Evolutionary conservation across 495 filamentous ascomycete species (phyloP), one percentile per base, ranked within the genome.

Genomic region (Daldinia concentrica): DNA sequence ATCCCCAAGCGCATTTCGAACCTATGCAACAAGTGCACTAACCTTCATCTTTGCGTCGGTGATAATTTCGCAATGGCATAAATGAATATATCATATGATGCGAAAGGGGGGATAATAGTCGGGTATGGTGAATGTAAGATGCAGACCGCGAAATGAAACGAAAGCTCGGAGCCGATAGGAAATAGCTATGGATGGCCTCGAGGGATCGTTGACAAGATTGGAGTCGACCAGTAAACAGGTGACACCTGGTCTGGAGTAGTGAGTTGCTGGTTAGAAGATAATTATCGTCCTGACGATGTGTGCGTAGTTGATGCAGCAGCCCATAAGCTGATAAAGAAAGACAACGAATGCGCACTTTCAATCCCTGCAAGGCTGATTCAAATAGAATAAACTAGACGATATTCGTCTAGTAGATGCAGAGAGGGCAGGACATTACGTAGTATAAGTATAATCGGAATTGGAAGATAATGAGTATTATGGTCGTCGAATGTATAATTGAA

Each of bases 41-140:
- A 79, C 80, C 78, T 82, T 82, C 80, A 82, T 82, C 63, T 77
- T 82, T 72, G n/a, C 61, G 50, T 19, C 61, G 59, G 37, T 68
- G 52, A 41, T 66, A 48, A 11, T 66, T 43, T 69, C 57, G 71
- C 34, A 37, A 39, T 65, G 29, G 45, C 26, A 56, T 50, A 37
- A 54, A 52, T 52, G 36, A 22, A 66, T 58, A 60, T 58, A 50
- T 58, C 66, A 69, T 66, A 62, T 51, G 58, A 27, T 52, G 59
- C 30, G 63, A 67, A n/a, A n/a, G n/a, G 41, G 45, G 58, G 59
- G 19, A 36, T 51, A 52, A 56, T 63, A 51, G 17, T 52, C 15
- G 6, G 37, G 50, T 39, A 17, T 22, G 39, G 32, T 32, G 15
- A 43, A 29, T 45, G 15, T 48, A 58, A 58, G 51, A 52, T 51